Conservation (phyloP, 1,284 basidiomycete species). For the Ceratobasidium sp. region DNA sequence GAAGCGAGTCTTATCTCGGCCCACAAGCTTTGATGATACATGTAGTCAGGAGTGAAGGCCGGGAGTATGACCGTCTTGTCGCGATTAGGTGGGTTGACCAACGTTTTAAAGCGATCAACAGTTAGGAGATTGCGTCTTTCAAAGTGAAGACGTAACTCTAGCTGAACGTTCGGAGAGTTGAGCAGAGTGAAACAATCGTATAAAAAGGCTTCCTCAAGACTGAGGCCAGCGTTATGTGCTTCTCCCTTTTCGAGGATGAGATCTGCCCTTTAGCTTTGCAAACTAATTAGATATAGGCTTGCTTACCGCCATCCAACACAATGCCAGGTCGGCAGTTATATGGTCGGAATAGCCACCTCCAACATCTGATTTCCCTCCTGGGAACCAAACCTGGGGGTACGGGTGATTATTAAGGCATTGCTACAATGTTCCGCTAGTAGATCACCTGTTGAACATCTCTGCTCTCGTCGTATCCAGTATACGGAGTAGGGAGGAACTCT, state of each 20-base stretch:
- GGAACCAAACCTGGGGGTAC: constrained; percentile 39
- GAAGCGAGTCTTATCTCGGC: constrained; percentile 1
- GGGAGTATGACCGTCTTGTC: constrained; percentile 19
- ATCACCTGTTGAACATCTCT: constrained; percentile 32
- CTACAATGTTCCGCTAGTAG: too few species aligned
- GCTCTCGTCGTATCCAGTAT: constrained; percentile 1
- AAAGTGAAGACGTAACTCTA: constrained; percentile 29
- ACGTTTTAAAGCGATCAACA: constrained; percentile 17
- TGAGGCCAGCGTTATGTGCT: constrained; percentile 2
- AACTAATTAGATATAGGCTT: too few species aligned
- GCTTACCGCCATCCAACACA: constrained; percentile 49
- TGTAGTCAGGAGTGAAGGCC: constrained; percentile 13
- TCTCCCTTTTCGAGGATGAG: background rate
- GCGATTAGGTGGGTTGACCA: constrained; percentile 6
- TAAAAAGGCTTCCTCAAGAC: constrained; percentile 21
- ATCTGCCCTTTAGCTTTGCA: too few species aligned
- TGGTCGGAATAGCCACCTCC: constrained; percentile 47
- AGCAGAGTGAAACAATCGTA: constrained; percentile 10
- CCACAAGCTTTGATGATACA: constrained; percentile 42
- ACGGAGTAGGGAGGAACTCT: constrained; percentile 40
- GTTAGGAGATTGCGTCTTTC: constrained; percentile 23
- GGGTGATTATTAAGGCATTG: background rate
- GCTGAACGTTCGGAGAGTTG: background rate
- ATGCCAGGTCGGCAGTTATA: constrained; percentile 41
- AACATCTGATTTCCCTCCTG: constrained; percentile 47